A percentile compares a stretch with the other conserved stretches of the same genome.
Evolutionary conservation across 495 filamentous ascomycete genomes (phyloP).

Genomic region (Cairneyella variabilis): DNA sequence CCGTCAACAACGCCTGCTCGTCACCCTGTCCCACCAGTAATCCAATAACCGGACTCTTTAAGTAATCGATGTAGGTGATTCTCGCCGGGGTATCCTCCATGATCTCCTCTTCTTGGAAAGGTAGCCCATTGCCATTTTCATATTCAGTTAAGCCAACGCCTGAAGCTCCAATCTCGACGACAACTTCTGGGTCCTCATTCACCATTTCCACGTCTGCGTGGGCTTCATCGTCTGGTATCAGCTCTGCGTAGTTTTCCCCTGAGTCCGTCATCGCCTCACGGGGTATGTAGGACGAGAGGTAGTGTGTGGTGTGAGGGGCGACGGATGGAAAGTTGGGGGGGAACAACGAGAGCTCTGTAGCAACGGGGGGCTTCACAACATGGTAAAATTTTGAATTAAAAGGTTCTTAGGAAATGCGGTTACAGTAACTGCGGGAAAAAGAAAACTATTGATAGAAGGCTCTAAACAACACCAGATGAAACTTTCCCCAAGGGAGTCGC

Average conservation of each 20-base stretch:
- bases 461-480: too few relatives aligned
- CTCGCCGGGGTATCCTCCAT: slow-evolving; percentile 36
- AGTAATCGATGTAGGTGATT: slow-evolving; percentile 49
- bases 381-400: too few relatives aligned
- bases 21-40: slow-evolving; percentile 66
- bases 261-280: slow-evolving; percentile 26
- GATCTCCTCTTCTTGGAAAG: slow-evolving; percentile 37
- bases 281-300: not conserved
- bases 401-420: too few relatives aligned
- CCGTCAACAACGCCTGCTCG: slow-evolving; percentile 58
- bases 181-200: slow-evolving; percentile 34
- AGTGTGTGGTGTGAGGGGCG: not conserved
- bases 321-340: not conserved
- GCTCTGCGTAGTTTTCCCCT: slow-evolving; percentile 33
- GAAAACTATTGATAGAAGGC: too few relatives aligned
- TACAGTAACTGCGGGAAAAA: too few relatives aligned
- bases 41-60: slow-evolving; percentile 77
- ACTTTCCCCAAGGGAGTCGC: too few relatives aligned
- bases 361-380: not conserved
- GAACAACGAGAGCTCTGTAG: not conserved
- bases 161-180: slow-evolving; percentile 23
- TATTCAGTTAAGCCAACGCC: slow-evolving; percentile 11
- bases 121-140: slow-evolving; percentile 29
- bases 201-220: slow-evolving; percentile 52
- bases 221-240: slow-evolving; percentile 32